These are phyloP conservation scores for Solanum bulbocastanum DNA, from an alignment of 257 asterid species.

Conservation along the genomic window DNA sequence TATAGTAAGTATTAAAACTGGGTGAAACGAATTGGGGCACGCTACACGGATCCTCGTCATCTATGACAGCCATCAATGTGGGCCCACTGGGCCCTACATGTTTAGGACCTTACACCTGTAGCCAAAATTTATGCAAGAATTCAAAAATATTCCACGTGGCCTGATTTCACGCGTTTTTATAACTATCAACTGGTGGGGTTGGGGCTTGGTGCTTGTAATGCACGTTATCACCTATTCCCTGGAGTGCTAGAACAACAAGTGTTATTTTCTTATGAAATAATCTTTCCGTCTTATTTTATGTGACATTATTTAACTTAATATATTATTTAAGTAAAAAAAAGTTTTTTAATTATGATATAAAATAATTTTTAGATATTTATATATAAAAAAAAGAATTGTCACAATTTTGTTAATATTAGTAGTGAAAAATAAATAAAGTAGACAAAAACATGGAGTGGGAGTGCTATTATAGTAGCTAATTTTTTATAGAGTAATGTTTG, in stretches of 20 bases:
- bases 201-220: background rate
- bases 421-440: too few species aligned
- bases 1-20: background rate
- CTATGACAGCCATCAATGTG: background rate
- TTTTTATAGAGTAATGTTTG: background rate
- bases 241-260: background rate
- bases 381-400: too few species aligned
- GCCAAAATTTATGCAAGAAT: background rate
- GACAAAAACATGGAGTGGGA: background rate
- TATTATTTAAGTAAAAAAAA: too few species aligned
- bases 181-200: background rate
- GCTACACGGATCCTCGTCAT: background rate
- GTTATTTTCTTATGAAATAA: background rate
- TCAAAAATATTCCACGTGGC: background rate
- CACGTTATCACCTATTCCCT: background rate
- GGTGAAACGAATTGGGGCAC: background rate
- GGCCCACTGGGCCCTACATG: background rate
- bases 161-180: background rate
- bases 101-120: background rate
- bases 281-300: too few species aligned
- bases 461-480: background rate
- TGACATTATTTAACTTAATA: too few species aligned
- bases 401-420: too few species aligned
- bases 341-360: too few species aligned
- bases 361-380: too few species aligned